A percentile compares a stretch with the other conserved stretches of the same genome.
phyloP scores from a whole-genome alignment of 805 yeast genomes.

The Millerozyma acaciae region DNA sequence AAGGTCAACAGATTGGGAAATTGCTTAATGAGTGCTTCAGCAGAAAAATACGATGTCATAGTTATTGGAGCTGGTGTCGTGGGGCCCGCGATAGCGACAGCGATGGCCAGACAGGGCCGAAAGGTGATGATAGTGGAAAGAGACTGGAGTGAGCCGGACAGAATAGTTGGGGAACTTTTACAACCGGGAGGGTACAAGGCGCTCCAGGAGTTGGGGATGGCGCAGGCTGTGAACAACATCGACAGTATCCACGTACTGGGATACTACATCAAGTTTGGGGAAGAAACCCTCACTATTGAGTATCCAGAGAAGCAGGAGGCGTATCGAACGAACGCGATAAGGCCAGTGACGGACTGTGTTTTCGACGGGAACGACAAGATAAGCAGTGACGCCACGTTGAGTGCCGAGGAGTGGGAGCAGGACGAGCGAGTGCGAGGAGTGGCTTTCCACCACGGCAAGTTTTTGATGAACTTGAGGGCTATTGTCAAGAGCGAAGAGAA shows the following conservation, averaged over 20 bases:
- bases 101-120: conserved; percentile 86
- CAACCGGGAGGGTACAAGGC: conserved; percentile 97
- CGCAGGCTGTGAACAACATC: conserved; percentile 64
- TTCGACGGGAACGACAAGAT: conserved; percentile 56
- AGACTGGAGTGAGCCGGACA: conserved; percentile 88
- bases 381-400: conserved; percentile 44
- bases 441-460: conserved; percentile 90
- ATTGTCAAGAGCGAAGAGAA: conserved; percentile 69
- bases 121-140: conserved; percentile 77
- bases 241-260: conserved; percentile 79
- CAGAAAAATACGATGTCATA: conserved; percentile 64
- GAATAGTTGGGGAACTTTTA: conserved; percentile 95
- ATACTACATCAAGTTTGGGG: conserved; percentile 70
- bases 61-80: conserved; percentile 98
- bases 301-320: conserved; percentile 62
- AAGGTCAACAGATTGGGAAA: no score
- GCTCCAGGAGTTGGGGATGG: conserved; percentile 77
- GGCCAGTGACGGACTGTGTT: conserved; percentile 54
- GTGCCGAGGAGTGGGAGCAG: conserved; percentile 52
- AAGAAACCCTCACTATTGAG: conserved; percentile 53
- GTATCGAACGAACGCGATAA: conserved; percentile 38
- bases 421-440: conserved; percentile 65
- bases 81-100: conserved; percentile 91
- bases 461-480: conserved; percentile 68
- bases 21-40: conserved; percentile 3